Percentiles rank a stretch among this genome's conserved stretches.
Conservation (phyloP, 78 protist genomes). For the Dictyostelium firmibasis region DNA sequence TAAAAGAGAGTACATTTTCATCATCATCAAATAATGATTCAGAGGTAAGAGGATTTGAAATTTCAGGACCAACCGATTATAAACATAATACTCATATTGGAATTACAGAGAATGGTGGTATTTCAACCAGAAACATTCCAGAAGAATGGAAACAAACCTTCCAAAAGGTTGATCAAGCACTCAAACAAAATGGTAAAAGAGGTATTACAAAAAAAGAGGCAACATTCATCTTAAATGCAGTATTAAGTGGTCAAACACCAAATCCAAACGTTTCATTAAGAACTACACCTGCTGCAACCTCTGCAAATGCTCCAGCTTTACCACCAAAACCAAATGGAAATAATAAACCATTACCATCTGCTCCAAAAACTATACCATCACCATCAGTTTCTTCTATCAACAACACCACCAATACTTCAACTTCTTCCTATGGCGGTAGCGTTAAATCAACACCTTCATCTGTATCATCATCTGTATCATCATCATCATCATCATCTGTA, state of each 20-base stretch:
- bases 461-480: background rate
- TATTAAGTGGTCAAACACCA: background rate
- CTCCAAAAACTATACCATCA: background rate
- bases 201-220: constrained; percentile 50
- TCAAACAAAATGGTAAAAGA: constrained; percentile 32
- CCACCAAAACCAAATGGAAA: constrained; percentile 5
- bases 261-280: background rate
- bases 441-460: background rate
- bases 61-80: constrained; percentile 63
- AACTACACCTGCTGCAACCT: background rate
- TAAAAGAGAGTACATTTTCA: background rate
- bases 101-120: constrained; percentile 34
- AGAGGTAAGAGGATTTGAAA: background rate
- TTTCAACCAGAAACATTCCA: constrained; percentile 31
- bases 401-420: background rate
- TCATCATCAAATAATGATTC: background rate
- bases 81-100: constrained; percentile 63
- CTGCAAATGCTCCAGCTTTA: constrained; percentile 11
- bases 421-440: background rate
- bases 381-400: background rate
- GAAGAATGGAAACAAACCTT: constrained; percentile 37
- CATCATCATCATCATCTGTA: background rate
- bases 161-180: background rate
- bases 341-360: constrained; percentile 23
- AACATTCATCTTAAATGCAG: constrained; percentile 31